A percentile compares a stretch with the other conserved stretches of the same genome.
phyloP scores from a whole-genome alignment of 805 yeast species.

The Starmerella riodocensis region DNA sequence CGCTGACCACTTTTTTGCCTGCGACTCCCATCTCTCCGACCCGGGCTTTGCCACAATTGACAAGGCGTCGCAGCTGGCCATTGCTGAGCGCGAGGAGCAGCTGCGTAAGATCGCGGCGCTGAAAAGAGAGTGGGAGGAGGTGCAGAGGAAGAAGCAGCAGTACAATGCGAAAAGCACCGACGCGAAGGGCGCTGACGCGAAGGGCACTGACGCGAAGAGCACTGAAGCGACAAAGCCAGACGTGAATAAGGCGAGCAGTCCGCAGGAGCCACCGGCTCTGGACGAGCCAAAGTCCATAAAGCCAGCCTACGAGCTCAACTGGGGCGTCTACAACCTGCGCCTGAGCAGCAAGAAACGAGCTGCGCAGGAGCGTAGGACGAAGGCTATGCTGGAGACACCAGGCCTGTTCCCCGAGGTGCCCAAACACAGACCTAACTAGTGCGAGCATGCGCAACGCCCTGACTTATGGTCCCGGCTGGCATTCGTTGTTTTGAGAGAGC shows the following conservation, averaged over 20 bases:
- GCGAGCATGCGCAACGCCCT: no score
- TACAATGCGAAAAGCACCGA: constrained; percentile 17
- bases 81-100: constrained; percentile 15
- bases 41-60: constrained; percentile 35
- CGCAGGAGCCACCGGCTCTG: not conserved
- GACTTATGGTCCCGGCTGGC: no score
- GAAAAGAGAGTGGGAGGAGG: constrained; percentile 24
- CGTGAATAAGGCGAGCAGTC: not conserved
- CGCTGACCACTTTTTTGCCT: constrained; percentile 41
- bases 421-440: constrained; percentile 16
- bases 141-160: constrained; percentile 16
- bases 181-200: constrained; percentile 11
- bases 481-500: not conserved
- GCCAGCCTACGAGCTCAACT: constrained; percentile 26
- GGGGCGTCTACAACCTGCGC: constrained; percentile 33
- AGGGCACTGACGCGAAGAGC: constrained; percentile 16
- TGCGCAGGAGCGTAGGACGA: constrained; percentile 24
- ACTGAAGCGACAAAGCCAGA: not conserved
- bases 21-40: constrained; percentile 39
- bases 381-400: constrained; percentile 24
- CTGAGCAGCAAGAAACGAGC: constrained; percentile 24
- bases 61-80: constrained; percentile 27
- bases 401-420: constrained; percentile 29
- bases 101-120: constrained; percentile 27
- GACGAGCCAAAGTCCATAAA: not conserved